These are phyloP conservation scores for Nemania sp. DNA, from an alignment of 2,329 filamentous ascomycete species.

Conservation along the genomic window DNA sequence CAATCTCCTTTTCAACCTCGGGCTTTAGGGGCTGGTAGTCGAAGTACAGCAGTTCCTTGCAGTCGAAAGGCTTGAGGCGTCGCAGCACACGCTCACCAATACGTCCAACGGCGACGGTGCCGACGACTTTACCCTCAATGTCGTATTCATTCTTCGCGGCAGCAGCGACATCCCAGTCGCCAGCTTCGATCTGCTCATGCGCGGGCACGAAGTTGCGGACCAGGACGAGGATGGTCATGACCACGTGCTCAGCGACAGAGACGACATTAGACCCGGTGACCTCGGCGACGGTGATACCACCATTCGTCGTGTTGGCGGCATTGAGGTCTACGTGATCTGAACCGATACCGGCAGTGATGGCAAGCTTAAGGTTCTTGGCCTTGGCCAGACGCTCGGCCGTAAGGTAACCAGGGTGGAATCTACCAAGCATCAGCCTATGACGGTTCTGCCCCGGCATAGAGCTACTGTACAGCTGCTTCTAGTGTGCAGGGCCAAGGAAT, in stretches of 20 bases:
- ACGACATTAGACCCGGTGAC: conserved; percentile 98
- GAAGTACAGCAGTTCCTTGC: conserved; percentile 99
- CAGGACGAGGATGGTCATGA: conserved; percentile 97
- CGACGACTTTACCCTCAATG: conserved; percentile 95
- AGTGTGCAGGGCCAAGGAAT: conserved; percentile 19
- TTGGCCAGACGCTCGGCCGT: conserved; percentile 94
- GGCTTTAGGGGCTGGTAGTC: conserved; percentile 93
- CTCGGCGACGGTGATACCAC: conserved; percentile 94
- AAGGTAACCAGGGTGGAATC: conserved; percentile 98
- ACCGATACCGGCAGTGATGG: conserved; percentile 95
- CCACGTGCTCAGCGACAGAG: conserved; percentile 96
- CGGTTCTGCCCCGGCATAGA: neutral
- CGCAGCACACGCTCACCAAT: conserved; percentile 98
- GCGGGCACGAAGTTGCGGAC: conserved; percentile 98
- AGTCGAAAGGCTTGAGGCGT: conserved; percentile 95
- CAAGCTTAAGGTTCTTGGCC: conserved; percentile 98
- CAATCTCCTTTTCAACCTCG: conserved; percentile 93
- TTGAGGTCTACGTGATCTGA: conserved; percentile 98
- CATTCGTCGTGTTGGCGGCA: conserved; percentile 97
- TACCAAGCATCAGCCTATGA: conserved; percentile 43
- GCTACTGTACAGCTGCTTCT: neutral
- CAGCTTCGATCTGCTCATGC: conserved; percentile 86
- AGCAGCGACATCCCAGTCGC: conserved; percentile 93
- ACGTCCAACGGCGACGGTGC: conserved; percentile 94
- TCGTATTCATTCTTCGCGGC: conserved; percentile 99